A percentile compares a stretch with the other conserved stretches of the same genome.
These are phyloP conservation scores for Tetradesmus lagerheimii DNA, from an alignment of 139 green algal genomes.

Conservation along the genomic window DNA sequence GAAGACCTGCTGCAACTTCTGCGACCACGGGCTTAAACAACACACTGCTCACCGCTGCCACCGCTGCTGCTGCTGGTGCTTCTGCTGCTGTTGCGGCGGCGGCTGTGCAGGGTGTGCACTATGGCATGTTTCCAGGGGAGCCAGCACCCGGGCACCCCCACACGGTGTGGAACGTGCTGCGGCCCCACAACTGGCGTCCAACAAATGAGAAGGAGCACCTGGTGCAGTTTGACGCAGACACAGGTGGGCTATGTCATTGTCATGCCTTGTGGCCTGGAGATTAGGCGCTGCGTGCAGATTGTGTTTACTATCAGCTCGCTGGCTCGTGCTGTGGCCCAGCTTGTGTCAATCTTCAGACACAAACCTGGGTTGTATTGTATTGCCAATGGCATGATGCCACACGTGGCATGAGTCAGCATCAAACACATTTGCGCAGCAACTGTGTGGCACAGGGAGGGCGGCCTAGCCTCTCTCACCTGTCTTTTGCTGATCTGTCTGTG, in stretches of 20 bases:
- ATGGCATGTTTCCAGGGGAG: constrained; percentile 75
- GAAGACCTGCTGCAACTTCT: not conserved
- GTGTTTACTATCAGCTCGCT: too few relatives aligned
- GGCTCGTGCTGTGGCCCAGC: too few relatives aligned
- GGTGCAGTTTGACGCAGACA: constrained; percentile 70
- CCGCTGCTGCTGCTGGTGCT: not conserved
- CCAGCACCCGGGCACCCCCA: not conserved
- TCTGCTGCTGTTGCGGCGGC: not conserved
- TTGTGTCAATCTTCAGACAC: too few relatives aligned
- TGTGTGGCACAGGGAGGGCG: too few relatives aligned
- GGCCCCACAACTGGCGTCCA: constrained; percentile 83
- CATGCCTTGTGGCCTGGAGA: too few relatives aligned
- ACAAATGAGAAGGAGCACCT: constrained; percentile 65
- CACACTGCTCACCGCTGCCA: too few relatives aligned
- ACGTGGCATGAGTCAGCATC: too few relatives aligned
- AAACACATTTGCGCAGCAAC: too few relatives aligned
- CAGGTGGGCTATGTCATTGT: constrained; percentile 51
- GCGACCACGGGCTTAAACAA: not conserved
- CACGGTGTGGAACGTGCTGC: constrained; percentile 74
- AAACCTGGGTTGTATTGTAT: not conserved
- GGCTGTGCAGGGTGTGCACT: constrained; percentile 73
- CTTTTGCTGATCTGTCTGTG: not conserved
- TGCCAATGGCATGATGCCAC: not conserved
- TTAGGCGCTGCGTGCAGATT: too few relatives aligned
- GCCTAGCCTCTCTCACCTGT: not conserved